Percentiles rank a stretch among this genome's conserved stretches.
Evolutionary conservation across 495 filamentous ascomycete genomes (phyloP).

Genomic region (Penicillium bialowiezense): DNA sequence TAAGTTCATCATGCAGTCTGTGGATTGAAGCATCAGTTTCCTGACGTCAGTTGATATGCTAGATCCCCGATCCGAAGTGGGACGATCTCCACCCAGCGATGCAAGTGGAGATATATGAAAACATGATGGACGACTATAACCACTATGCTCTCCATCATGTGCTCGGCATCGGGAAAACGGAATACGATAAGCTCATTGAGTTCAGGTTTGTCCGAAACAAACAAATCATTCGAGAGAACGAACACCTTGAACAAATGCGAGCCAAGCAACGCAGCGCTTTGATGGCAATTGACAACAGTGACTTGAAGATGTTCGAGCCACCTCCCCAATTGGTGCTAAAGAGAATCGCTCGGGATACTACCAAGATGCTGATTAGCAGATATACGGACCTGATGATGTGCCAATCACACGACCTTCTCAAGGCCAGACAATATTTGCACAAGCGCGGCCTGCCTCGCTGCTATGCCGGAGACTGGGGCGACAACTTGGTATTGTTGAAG

Average conservation of each 20-base stretch:
- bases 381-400: conserved; percentile 25
- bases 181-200: conserved; percentile 13
- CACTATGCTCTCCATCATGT: conserved; percentile 15
- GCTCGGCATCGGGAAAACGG: conserved; percentile 26
- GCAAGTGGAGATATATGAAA: conserved; percentile 36
- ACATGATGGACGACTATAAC: conserved; percentile 19
- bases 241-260: conserved; percentile 26
- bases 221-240: conserved; percentile 28
- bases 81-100: conserved; percentile 29
- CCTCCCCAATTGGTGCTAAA: conserved; percentile 24
- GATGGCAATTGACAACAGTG: conserved; percentile 30
- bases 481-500: conserved; percentile 16
- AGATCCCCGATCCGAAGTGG: conserved; percentile 28
- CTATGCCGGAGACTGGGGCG: conserved; percentile 34
- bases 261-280: conserved; percentile 27
- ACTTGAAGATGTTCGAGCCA: conserved; percentile 8
- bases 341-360: conserved; percentile 12
- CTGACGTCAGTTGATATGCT: not conserved
- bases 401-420: conserved; percentile 20
- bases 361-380: conserved; percentile 1
- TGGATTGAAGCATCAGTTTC: not conserved
- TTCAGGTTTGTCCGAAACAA: conserved; percentile 20
- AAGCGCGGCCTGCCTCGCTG: conserved; percentile 21
- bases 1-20: conserved; percentile 3
- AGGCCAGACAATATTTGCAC: conserved; percentile 27